Base-by-base conservation (phyloP, 2,329 filamentous ascomycete species). In the Aureobasidium sp. region DNA sequence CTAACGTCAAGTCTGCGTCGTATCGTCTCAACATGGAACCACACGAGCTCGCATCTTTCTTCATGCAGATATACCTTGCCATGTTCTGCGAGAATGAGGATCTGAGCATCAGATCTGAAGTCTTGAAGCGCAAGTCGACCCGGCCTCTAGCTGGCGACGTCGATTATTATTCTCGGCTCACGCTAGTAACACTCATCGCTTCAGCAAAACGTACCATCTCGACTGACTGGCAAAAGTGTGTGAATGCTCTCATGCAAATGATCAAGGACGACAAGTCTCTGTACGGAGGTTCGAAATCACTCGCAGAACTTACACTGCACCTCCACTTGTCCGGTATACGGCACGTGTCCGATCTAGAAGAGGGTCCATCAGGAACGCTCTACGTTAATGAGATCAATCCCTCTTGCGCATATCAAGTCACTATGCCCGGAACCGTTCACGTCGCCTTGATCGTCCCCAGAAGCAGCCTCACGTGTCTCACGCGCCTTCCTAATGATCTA, bases 31-130 rank as follows among this genome's bases (percentile, higher is more conserved):
- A 66, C 27, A 70, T 80, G 15, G 73, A 77, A 0, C 66, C 74
- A 0, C 64, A 72, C 2, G 68, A 74, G 9, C 69, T 84, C 1
- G 74, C 74, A 1, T 64, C 64, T 3, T 64, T 78, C 11, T 64
- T 82, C 1, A 75, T 77, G 57, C 62, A 71, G 3, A 65, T 80
- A 2, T 82, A 81, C 65, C 65, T 72, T 14, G 66, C 73, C 8
- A 79, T 83, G 74, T 81, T 83, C 50, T 31, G 56, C 24, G 57
- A 68, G 22, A 52, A 70, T 24, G 79, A 81, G 65, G 72, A 76
- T 49, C 14, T 66, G 12, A 62, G 59, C 11, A 50, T 37, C 4
- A 22, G 66, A 15, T 42, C 66, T 14, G 45, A 62, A 37, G 60
- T 52, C 2, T 19, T 63, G 19, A 50, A 47, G 37, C 44, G 59